phyloP scores from a whole-genome alignment of 495 filamentous ascomycete genomes.

The Aspergillus bridgeri region DNA sequence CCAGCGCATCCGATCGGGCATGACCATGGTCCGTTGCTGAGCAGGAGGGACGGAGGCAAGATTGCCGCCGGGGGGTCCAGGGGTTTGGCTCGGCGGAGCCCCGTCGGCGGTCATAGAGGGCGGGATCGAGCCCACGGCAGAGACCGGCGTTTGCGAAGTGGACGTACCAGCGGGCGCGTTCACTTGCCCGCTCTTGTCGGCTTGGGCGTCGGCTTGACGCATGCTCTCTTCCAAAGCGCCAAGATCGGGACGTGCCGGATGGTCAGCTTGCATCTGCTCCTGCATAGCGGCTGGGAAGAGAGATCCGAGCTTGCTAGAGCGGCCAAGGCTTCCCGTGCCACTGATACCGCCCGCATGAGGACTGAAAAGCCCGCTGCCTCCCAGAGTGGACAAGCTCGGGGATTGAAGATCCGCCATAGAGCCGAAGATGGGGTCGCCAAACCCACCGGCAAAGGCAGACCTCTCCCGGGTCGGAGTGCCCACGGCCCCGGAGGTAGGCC shows the following conservation, averaged over 20 bases:
- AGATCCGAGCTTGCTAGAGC: constrained; percentile 80
- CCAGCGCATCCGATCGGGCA: constrained; percentile 99
- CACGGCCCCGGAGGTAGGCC: constrained; percentile 58
- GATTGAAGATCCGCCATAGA: constrained; percentile 71
- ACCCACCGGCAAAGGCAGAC: constrained; percentile 59
- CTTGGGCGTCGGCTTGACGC: constrained; percentile 19
- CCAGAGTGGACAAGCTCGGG: constrained; percentile 61
- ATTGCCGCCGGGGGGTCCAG: constrained; percentile 28
- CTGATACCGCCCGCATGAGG: constrained; percentile 41
- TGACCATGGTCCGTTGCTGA: constrained; percentile 91
- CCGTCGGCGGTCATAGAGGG: constrained; percentile 32
- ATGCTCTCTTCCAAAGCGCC: constrained; percentile 46
- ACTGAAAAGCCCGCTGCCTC: constrained; percentile 54
- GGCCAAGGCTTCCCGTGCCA: constrained; percentile 53
- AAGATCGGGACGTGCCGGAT: constrained; percentile 44
- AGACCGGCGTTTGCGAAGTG: constrained; percentile 40
- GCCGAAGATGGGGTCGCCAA: constrained; percentile 71
- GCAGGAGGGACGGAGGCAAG: constrained; percentile 58
- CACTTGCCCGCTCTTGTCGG: constrained; percentile 26
- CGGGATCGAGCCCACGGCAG: constrained; percentile 42
- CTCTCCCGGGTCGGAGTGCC: constrained; percentile 75
- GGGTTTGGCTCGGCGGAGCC: constrained; percentile 25
- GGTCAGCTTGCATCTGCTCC: constrained; percentile 69
- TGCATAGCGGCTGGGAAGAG: constrained; percentile 86
- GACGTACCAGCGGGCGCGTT: constrained; percentile 35